Evolutionary conservation across 2,329 filamentous ascomycete genomes (phyloP).

Genomic region (Neurospora crassa): DNA sequence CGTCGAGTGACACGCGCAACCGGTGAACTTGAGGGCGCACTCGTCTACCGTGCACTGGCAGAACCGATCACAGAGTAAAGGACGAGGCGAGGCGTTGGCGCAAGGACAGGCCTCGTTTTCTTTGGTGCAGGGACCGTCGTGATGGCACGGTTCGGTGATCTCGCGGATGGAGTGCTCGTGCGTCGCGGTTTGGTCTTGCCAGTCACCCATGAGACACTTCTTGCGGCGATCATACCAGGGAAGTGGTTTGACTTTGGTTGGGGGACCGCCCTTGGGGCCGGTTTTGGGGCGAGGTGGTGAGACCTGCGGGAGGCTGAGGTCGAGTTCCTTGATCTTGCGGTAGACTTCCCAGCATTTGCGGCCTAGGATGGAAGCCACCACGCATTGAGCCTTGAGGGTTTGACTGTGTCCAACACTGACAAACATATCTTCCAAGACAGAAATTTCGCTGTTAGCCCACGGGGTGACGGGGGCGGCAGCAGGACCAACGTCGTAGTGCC

Average conservation of each 20-base stretch:
- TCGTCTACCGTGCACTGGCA: constrained; percentile 52
- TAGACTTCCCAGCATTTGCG: constrained; percentile 44
- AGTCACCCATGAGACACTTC: constrained; percentile 44
- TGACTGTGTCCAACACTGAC: constrained; percentile 32
- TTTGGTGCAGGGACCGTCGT: constrained; percentile 56
- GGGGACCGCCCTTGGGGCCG: constrained; percentile 19
- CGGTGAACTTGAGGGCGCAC: constrained; percentile 56
- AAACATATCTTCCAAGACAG: constrained; percentile 38
- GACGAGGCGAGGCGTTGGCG: constrained; percentile 35
- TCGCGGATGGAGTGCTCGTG: constrained; percentile 47
- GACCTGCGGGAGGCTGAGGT: constrained; percentile 22
- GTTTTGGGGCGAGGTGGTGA: background rate
- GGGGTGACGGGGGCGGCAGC: constrained; percentile 23
- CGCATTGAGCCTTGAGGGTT: constrained; percentile 35
- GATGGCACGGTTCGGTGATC: constrained; percentile 55
- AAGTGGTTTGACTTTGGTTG: constrained; percentile 32
- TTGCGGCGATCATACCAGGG: constrained; percentile 48
- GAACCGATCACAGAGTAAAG: constrained; percentile 60
- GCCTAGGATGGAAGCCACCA: constrained; percentile 39
- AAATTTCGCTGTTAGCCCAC: constrained; percentile 41
- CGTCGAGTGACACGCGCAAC: constrained; percentile 51
- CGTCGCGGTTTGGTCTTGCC: constrained; percentile 44
- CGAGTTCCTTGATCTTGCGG: constrained; percentile 31
- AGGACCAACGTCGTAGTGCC: constrained; percentile 23
- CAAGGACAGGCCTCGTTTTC: constrained; percentile 49